These are phyloP conservation scores for Cyclotella choctawhatcheeana DNA, from an alignment of 108 stramenopile genomes.

Conservation along the genomic window DNA sequence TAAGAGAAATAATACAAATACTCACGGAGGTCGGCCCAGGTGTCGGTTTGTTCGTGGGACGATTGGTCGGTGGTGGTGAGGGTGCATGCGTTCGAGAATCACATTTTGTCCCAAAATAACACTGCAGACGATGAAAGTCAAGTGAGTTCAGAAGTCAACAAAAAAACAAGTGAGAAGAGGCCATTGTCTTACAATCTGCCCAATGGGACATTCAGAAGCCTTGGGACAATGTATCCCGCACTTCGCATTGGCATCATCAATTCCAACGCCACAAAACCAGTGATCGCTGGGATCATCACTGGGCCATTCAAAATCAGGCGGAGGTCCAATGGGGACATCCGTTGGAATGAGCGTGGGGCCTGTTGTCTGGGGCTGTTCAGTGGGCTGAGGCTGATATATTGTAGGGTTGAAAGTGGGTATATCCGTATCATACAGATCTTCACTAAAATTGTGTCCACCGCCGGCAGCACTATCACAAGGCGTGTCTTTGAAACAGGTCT, in stretches of 20 bases:
- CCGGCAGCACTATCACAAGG: slow-evolving; percentile 28
- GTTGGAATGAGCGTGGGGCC: slow-evolving; percentile 22
- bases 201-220: slow-evolving; percentile 30
- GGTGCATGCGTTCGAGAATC: slow-evolving; percentile 37
- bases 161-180: too few species aligned
- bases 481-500: slow-evolving; percentile 22
- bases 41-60: slow-evolving; percentile 25
- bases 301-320: slow-evolving; percentile 1
- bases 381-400: neutral
- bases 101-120: slow-evolving; percentile 35
- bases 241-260: slow-evolving; percentile 24
- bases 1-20: too few species aligned
- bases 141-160: too few species aligned
- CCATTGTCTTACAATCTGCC: slow-evolving; percentile 28
- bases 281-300: slow-evolving; percentile 36
- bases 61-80: slow-evolving; percentile 31
- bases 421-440: neutral
- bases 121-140: slow-evolving; percentile 8
- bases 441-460: slow-evolving; percentile 15
- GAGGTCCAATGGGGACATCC: slow-evolving; percentile 9
- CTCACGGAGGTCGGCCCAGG: neutral
- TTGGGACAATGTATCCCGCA: slow-evolving; percentile 38
- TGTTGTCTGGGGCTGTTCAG: neutral
- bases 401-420: neutral
- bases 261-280: slow-evolving; percentile 43